Evolutionary conservation across 352 stramenopile genomes (phyloP).

Genomic region (Phytophthora megakarya): DNA sequence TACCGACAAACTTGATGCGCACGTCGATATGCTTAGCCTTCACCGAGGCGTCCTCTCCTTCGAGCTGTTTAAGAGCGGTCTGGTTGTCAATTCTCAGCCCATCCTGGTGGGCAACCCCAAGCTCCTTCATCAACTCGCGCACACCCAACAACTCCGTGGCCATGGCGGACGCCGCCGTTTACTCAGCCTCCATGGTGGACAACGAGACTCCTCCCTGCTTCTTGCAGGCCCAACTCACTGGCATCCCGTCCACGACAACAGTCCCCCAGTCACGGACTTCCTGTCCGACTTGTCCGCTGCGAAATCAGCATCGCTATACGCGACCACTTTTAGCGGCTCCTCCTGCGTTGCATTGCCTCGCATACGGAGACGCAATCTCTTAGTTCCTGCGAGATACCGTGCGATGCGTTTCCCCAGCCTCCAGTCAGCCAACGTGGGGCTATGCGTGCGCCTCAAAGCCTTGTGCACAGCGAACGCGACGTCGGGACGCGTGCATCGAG

Average conservation of each 20-base stretch:
- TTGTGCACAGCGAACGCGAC: too few relatives aligned
- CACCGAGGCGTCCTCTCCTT: not conserved
- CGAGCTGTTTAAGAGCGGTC: not conserved
- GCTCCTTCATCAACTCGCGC: slow-evolving; percentile 6
- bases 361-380: too few relatives aligned
- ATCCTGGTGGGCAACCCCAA: not conserved
- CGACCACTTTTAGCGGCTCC: too few relatives aligned
- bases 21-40: slow-evolving; percentile 28
- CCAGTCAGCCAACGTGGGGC: too few relatives aligned
- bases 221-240: slow-evolving; percentile 2
- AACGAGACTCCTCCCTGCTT: slow-evolving; percentile 18
- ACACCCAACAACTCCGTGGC: slow-evolving; percentile 13
- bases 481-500: too few relatives aligned
- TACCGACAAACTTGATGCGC: slow-evolving; percentile 15
- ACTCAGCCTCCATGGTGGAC: slow-evolving; percentile 32
- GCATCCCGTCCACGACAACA: slow-evolving; percentile 23
- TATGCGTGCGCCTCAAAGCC: too few relatives aligned
- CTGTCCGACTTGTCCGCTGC: too few relatives aligned
- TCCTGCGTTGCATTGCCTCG: too few relatives aligned
- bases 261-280: too few relatives aligned
- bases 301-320: too few relatives aligned
- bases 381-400: too few relatives aligned
- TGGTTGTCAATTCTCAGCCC: slow-evolving; percentile 13
- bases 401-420: too few relatives aligned
- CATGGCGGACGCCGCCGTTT: slow-evolving; percentile 12